These are phyloP conservation scores for Moesziomyces sp. DNA, from an alignment of 1,284 basidiomycete genomes.

Conservation along the genomic window DNA sequence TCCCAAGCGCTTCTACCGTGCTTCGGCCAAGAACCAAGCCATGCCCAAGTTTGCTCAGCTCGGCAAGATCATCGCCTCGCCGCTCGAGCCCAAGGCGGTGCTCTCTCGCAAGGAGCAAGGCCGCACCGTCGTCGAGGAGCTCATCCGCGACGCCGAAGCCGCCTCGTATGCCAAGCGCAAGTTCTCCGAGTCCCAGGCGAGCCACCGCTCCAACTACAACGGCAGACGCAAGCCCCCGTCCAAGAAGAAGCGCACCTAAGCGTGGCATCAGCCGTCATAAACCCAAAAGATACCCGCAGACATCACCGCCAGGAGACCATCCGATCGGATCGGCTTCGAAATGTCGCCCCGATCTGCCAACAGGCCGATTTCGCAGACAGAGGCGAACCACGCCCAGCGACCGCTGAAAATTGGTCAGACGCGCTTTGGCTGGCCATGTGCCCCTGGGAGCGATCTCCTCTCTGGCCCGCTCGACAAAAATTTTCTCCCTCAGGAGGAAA, in stretches of 20 bases:
- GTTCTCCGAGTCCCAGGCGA: slow-evolving; percentile 75
- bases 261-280: background rate
- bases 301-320: slow-evolving; percentile 1
- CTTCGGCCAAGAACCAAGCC: slow-evolving; percentile 79
- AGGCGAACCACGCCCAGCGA: too few species aligned
- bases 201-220: slow-evolving; percentile 39
- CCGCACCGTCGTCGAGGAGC: slow-evolving; percentile 84
- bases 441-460: too few species aligned
- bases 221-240: slow-evolving; percentile 35
- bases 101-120: slow-evolving; percentile 79
- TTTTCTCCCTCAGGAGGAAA: too few species aligned
- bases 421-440: background rate
- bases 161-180: slow-evolving; percentile 92
- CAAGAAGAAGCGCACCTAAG: slow-evolving; percentile 36
- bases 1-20: slow-evolving; percentile 93
- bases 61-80: slow-evolving; percentile 84
- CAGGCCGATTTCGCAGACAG: background rate
- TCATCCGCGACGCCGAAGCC: slow-evolving; percentile 86
- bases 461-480: too few species aligned
- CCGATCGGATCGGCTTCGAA: slow-evolving; percentile 2
- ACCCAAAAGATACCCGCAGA: background rate
- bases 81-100: slow-evolving; percentile 78
- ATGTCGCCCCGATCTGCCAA: background rate
- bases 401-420: too few species aligned
- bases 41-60: slow-evolving; percentile 80